phyloP scores from a whole-genome alignment of 371 early-diverging fungal genomes.

The Mucor saturninus region DNA sequence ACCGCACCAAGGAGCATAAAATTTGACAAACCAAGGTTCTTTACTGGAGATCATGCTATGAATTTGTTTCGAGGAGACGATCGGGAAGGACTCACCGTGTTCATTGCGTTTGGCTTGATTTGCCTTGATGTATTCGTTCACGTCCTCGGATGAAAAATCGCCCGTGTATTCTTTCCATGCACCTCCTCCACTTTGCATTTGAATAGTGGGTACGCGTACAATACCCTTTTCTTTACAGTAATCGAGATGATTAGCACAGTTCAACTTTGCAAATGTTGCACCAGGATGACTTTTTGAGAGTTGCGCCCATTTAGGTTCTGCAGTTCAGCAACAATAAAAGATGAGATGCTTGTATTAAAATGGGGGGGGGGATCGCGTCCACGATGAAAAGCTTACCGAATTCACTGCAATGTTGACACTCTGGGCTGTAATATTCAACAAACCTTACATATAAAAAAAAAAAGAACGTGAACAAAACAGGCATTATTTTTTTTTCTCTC shows the following conservation, averaged over 20 bases:
- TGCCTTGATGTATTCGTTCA: conserved; percentile 15
- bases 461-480: not conserved
- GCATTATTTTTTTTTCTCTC: not conserved
- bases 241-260: conserved; percentile 12
- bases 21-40: conserved; percentile 75
- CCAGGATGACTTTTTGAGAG: not conserved
- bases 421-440: conserved; percentile 42
- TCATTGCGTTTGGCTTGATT: conserved; percentile 9
- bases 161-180: conserved; percentile 21
- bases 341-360: not conserved
- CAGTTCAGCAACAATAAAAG: no score
- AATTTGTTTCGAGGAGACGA: conserved; percentile 2
- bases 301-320: conserved; percentile 18
- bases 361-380: not conserved
- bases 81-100: conserved; percentile 11
- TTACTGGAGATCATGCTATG: conserved; percentile 20
- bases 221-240: conserved; percentile 26
- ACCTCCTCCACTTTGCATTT: conserved; percentile 10
- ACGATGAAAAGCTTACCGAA: conserved; percentile 29
- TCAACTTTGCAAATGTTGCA: conserved; percentile 17
- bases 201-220: conserved; percentile 14
- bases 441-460: conserved; percentile 29
- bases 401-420: conserved; percentile 31
- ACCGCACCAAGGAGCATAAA: conserved; percentile 88
- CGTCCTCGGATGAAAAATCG: conserved; percentile 1